phyloP scores from a whole-genome alignment of 257 asterid species.

The Mitragyna speciosa region DNA sequence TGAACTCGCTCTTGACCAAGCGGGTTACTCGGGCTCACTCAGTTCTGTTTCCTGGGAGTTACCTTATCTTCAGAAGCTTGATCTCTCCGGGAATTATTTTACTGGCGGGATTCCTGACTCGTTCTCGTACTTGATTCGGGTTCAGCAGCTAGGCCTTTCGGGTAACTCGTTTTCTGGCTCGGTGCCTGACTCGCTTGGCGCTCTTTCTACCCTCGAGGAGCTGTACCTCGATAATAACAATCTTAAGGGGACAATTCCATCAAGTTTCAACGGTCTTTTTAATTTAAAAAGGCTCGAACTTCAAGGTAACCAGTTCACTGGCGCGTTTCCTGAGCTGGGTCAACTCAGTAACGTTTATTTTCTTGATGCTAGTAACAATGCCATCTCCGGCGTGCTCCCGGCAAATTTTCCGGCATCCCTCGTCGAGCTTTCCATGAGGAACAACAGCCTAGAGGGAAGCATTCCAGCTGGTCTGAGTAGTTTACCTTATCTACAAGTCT shows the following conservation, averaged over 20 bases:
- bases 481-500: constrained; percentile 44
- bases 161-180: constrained; percentile 56
- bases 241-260: constrained; percentile 52
- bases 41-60: constrained; percentile 47
- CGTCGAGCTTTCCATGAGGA: constrained; percentile 48
- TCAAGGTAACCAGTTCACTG: constrained; percentile 54
- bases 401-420: constrained; percentile 48
- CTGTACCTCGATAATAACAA: constrained; percentile 56
- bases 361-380: constrained; percentile 73
- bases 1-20: constrained; percentile 68
- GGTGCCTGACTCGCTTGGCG: constrained; percentile 51
- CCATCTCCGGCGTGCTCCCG: constrained; percentile 65
- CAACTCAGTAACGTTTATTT: constrained; percentile 42
- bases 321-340: constrained; percentile 57
- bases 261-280: constrained; percentile 44
- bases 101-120: constrained; percentile 59
- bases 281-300: constrained; percentile 66
- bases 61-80: constrained; percentile 56
- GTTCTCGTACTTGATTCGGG: constrained; percentile 39
- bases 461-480: constrained; percentile 38
- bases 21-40: constrained; percentile 61
- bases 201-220: constrained; percentile 49
- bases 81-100: constrained; percentile 56
- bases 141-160: constrained; percentile 53
- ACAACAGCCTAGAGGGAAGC: constrained; percentile 52